Percentiles rank a stretch among this genome's conserved stretches.
phyloP scores from a whole-genome alignment of 1,284 basidiomycete genomes.

The Anthracocystis setariae region DNA sequence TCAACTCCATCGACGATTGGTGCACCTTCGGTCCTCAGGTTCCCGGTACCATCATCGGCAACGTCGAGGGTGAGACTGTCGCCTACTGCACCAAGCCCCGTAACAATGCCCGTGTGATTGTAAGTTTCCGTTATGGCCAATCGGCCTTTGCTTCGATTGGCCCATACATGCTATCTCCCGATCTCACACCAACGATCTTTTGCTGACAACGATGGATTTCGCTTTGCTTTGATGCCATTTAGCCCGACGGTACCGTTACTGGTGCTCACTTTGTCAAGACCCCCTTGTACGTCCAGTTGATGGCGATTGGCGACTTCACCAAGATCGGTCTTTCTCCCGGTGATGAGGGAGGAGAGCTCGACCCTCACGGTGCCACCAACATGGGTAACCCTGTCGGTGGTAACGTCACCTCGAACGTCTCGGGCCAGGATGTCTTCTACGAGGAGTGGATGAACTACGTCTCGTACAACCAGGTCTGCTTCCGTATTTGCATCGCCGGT shows the following conservation, averaged over 20 bases:
- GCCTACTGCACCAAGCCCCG: constrained; percentile 76
- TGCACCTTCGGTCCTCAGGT: constrained; percentile 68
- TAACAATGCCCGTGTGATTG: constrained; percentile 67
- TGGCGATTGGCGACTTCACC: constrained; percentile 68
- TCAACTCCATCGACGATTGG: constrained; percentile 67
- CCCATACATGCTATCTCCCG: too few species aligned
- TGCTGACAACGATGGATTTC: background rate
- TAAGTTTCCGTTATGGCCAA: constrained; percentile 20
- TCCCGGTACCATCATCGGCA: constrained; percentile 71
- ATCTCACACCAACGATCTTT: too few species aligned
- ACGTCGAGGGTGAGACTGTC: constrained; percentile 76
- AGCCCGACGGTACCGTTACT: constrained; percentile 65
- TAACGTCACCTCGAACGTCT: constrained; percentile 71
- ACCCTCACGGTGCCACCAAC: constrained; percentile 67
- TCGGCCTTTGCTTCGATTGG: too few species aligned
- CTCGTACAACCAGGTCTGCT: constrained; percentile 62
- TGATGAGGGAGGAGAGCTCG: constrained; percentile 66
- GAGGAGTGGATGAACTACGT: constrained; percentile 71
- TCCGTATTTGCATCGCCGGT: constrained; percentile 66
- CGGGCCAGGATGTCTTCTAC: constrained; percentile 71
- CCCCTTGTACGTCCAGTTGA: constrained; percentile 70
- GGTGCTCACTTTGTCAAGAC: constrained; percentile 67
- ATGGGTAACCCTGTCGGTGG: constrained; percentile 72
- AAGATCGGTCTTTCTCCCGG: constrained; percentile 57
- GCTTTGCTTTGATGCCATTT: constrained; percentile 33